Evolutionary conservation across 228 moss, liverwort and hornwort species (phyloP).

Genomic region (Sphagnum fallax): DNA sequence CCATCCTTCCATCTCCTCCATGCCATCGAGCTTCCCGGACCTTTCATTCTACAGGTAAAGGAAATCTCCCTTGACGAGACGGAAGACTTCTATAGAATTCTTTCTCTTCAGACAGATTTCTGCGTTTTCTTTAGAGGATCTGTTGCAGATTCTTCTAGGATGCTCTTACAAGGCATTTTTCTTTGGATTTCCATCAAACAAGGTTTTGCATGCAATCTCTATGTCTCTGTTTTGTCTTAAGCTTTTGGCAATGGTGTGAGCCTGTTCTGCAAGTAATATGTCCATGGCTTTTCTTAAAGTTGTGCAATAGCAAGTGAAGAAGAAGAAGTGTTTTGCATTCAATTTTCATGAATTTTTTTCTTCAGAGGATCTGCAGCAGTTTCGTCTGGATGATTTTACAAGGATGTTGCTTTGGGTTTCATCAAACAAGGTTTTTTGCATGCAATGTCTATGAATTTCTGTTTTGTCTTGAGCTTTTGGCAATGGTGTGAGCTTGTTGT

Average conservation of each 20-base stretch:
- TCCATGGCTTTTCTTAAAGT: too few relatives aligned
- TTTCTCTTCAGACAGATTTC: background rate
- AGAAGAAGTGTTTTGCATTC: too few relatives aligned
- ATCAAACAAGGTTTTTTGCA: background rate
- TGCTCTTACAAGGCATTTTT: background rate
- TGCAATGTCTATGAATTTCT: background rate
- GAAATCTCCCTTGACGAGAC: background rate
- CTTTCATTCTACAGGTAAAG: constrained; percentile 81
- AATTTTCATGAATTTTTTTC: too few relatives aligned
- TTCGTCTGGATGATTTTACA: too few relatives aligned
- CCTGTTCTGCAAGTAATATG: too few relatives aligned
- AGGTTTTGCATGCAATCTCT: too few relatives aligned
- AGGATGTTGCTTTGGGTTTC: background rate
- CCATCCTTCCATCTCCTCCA: constrained; percentile 60
- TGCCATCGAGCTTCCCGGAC: constrained; percentile 69
- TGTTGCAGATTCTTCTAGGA: background rate
- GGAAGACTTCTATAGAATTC: background rate
- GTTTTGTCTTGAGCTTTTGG: constrained; percentile 1
- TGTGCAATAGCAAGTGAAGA: too few relatives aligned
- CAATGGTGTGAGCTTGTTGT: background rate
- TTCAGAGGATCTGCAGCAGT: too few relatives aligned
- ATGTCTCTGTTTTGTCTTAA: too few relatives aligned
- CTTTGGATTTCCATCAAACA: background rate
- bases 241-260: too few relatives aligned
- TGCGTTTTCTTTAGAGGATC: background rate